Base-by-base conservation (phyloP, 441 rosid species). In the Mallotus japonicus region DNA sequence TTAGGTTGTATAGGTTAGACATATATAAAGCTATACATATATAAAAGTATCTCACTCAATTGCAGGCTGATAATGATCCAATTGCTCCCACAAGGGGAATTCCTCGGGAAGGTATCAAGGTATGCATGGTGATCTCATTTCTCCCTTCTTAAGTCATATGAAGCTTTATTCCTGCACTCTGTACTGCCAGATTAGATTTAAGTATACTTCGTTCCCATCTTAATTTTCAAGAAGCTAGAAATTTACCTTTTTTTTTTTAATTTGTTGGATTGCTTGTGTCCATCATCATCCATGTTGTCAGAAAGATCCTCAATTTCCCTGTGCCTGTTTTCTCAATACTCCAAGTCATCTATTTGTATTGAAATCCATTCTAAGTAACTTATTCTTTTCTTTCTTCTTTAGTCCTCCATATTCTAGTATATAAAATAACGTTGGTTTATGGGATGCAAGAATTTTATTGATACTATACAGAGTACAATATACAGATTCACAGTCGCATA, bases 51-150 rank as follows among this genome's bases (percentile, higher is more conserved):
- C 58, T 50, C 49, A 8, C 6, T 62, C 63, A 69, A 76, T 76
- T 83, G 83, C 84, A 90, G 96, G 96, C 91, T 72, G 88, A 86
- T 65, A 92, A 87, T 79, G 98, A 92, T 72, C 96, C 95, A 22
- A 91, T 92, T 76, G 93, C 98, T 71, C 96, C 98, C 50, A 78
- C 84, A 47, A 82, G 91, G 73, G 97, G 84, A 74, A 93, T 88
- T 78, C 97, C 96, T 56, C 84, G 81, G 47, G 81, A 87, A 60
- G 97, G 89, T 76, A 90, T 93, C 77, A 81, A 85, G 90, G 97
- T 93, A 79, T 7, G 73, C 66, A 6, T 51, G 65, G 54, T 57
- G 62, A 59, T 65, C 32, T 76, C 37, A 50, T 62, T 58, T 67
- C 19, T 78, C 20, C 22, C 11, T 42, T 73, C 53, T 47, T 51